Percentiles rank a stretch among this genome's conserved stretches.
Evolutionary conservation across 129 eudicot genomes (phyloP).

Genomic region (Logfia minima): DNA sequence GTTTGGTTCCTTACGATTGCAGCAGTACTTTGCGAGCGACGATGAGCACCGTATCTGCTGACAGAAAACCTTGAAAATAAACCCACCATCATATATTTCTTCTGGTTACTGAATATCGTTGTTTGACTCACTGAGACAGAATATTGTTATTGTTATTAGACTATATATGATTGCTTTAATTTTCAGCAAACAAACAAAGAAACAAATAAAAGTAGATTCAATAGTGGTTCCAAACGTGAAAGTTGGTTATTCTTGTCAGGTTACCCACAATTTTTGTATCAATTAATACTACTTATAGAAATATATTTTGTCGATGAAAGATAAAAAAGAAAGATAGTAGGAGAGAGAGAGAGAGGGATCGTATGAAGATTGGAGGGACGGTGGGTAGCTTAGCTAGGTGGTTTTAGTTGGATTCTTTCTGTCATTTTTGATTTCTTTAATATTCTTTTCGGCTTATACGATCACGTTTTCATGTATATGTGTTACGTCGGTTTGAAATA

Average conservation of each 20-base stretch:
- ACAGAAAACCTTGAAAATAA: conserved; percentile 78
- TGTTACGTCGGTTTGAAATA: not conserved
- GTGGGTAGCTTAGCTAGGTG: conserved; percentile 31
- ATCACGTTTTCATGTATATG: not conserved
- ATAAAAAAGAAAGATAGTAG: not conserved
- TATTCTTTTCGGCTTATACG: not conserved
- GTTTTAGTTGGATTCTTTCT: conserved; percentile 30
- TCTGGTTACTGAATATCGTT: not conserved
- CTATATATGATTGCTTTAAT: not conserved
- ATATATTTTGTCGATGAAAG: not conserved
- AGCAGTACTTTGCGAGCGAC: conserved; percentile 57
- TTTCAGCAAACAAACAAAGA: not conserved
- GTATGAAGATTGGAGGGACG: conserved; percentile 8
- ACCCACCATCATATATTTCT: conserved; percentile 53
- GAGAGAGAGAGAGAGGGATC: conserved; percentile 12
- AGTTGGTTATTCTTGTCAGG: conserved; percentile 5
- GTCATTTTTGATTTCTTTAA: not conserved
- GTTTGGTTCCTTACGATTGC: conserved; percentile 61
- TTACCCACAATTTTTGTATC: not conserved
- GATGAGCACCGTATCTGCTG: conserved; percentile 57
- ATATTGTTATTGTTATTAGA: not conserved
- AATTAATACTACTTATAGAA: not conserved
- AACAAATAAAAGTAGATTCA: not conserved
- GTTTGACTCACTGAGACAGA: not conserved
- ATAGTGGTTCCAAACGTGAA: too few species aligned